Conservation (phyloP, 2,329 filamentous ascomycete genomes). For the Gremmenia infestans region DNA sequence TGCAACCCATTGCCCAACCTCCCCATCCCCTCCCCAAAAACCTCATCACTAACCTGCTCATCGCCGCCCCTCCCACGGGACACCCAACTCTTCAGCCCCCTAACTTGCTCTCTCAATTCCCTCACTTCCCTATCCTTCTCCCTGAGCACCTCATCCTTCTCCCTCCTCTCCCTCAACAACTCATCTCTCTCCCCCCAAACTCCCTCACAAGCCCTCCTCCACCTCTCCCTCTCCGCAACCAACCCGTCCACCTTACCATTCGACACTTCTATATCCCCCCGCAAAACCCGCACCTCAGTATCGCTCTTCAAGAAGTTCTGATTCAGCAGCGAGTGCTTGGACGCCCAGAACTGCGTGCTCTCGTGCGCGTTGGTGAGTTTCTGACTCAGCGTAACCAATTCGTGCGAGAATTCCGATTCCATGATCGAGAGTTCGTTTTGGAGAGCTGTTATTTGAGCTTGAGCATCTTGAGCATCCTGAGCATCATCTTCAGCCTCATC, state of each 20-base stretch:
- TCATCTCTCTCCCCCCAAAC: constrained; percentile 24
- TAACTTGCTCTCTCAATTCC: constrained; percentile 53
- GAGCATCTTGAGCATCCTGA: constrained; percentile 47
- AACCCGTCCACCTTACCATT: constrained; percentile 34
- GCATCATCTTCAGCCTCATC: constrained; percentile 16
- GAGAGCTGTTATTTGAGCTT: constrained; percentile 43
- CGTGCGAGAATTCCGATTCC: constrained; percentile 48
- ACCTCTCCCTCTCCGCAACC: constrained; percentile 25
- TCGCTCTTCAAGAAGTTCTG: constrained; percentile 49
- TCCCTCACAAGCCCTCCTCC: too few relatives aligned
- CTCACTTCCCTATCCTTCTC: constrained; percentile 53
- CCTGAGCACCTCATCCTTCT: constrained; percentile 33
- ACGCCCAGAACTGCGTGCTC: constrained; percentile 52
- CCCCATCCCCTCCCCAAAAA: constrained; percentile 57
- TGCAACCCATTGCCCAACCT: constrained; percentile 62
- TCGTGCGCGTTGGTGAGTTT: constrained; percentile 44
- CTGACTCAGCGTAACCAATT: constrained; percentile 48
- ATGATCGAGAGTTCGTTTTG: constrained; percentile 48
- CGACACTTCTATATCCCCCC: constrained; percentile 44
- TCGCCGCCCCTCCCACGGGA: constrained; percentile 54
- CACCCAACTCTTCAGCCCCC: constrained; percentile 68
- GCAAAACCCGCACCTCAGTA: constrained; percentile 47
- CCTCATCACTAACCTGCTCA: constrained; percentile 56
- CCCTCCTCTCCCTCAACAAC: constrained; percentile 31
- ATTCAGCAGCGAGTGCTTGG: constrained; percentile 48